These are phyloP conservation scores for Ophiosphaerella herpotricha DNA, from an alignment of 2,329 filamentous ascomycete genomes.

Conservation along the genomic window DNA sequence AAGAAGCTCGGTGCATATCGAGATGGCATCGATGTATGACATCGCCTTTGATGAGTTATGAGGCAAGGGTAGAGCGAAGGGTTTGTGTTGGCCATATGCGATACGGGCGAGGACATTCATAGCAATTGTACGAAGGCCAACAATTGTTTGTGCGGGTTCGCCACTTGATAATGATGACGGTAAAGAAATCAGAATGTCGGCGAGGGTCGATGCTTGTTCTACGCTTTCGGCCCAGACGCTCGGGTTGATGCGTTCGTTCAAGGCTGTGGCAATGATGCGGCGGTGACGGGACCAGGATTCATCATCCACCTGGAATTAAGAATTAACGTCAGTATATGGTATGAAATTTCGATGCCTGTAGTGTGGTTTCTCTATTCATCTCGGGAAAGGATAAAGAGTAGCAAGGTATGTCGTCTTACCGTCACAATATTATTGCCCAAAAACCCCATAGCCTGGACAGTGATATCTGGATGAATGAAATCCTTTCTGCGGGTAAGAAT, in stretches of 20 bases:
- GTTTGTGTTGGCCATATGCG: conserved; percentile 5
- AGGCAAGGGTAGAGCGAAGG: not conserved
- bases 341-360: not conserved
- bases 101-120: conserved; percentile 7
- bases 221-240: conserved; percentile 10
- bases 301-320: conserved; percentile 1
- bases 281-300: conserved; percentile 15
- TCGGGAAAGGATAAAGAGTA: not conserved
- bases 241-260: conserved; percentile 16
- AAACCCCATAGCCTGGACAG: not conserved
- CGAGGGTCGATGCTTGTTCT: conserved; percentile 8
- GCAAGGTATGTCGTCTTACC: not conserved
- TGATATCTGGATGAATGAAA: conserved; percentile 4
- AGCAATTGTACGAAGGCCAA: conserved; percentile 5
- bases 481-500: conserved; percentile 5
- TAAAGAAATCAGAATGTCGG: not conserved
- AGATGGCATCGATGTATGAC: not conserved
- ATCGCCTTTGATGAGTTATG: not conserved
- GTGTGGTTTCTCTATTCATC: not conserved
- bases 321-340: too few species aligned
- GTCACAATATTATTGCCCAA: not conserved
- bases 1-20: not conserved
- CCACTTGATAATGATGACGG: not conserved
- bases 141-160: not conserved
- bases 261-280: conserved; percentile 11